A percentile compares a stretch with the other conserved stretches of the same genome.
Conservation (phyloP, 192 early-diverging fungal species). For the Mortierella alpina region DNA sequence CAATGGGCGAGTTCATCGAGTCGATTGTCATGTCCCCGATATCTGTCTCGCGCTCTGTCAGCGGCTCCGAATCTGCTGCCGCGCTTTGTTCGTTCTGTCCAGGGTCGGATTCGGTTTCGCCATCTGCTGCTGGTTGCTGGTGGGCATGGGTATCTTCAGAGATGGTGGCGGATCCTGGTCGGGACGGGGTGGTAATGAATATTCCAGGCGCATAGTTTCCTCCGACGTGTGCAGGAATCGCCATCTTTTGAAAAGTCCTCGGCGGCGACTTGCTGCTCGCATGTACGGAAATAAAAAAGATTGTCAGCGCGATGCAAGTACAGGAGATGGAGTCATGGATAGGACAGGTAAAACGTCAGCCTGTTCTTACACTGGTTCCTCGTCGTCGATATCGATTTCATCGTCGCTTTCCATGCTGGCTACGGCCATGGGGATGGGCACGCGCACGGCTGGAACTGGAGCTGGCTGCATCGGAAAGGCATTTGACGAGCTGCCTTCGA, state of each 20-base stretch:
- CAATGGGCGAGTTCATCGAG: conserved; percentile 60
- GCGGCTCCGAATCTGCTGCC: neutral
- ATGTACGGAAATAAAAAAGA: neutral
- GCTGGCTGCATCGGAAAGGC: conserved; percentile 35
- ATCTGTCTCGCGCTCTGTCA: conserved; percentile 11
- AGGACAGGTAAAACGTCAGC: neutral
- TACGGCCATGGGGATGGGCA: conserved; percentile 29
- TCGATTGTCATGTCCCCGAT: conserved; percentile 48
- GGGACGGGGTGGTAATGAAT: conserved; percentile 59
- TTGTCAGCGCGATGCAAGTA: neutral
- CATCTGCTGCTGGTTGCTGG: conserved; percentile 5
- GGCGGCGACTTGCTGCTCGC: conserved; percentile 45
- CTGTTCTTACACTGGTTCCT: conserved; percentile 58
- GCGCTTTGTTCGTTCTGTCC: neutral
- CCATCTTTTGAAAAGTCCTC: conserved; percentile 48
- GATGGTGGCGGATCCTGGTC: conserved; percentile 53
- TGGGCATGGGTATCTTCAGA: conserved; percentile 44
- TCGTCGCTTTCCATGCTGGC: conserved; percentile 69
- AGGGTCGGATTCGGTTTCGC: neutral
- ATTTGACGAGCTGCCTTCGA: conserved; percentile 22
- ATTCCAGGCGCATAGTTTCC: conserved; percentile 58
- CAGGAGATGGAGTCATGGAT: neutral
- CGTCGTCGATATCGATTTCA: conserved; percentile 72
- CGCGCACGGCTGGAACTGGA: conserved; percentile 28
- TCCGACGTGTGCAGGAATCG: conserved; percentile 38